Percentiles rank a stretch among this genome's conserved stretches.
Conservation (phyloP, 176 grass and related monocot species). For the Guadua angustifolia region DNA sequence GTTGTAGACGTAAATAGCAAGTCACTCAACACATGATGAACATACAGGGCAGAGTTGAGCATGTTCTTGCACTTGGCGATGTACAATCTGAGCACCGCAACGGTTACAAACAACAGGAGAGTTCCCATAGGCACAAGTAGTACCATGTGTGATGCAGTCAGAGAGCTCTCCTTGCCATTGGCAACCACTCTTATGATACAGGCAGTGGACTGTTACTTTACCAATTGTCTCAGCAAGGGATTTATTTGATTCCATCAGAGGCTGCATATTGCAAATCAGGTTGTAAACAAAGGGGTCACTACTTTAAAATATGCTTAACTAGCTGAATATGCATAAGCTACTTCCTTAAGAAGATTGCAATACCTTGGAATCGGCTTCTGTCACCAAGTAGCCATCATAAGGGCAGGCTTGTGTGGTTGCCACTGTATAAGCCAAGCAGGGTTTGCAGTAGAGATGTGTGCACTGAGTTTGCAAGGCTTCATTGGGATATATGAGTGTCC, state of each 20-base stretch:
- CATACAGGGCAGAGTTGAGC: constrained; percentile 92
- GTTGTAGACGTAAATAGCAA: constrained; percentile 13
- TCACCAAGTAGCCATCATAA: constrained; percentile 98
- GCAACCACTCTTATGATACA: constrained; percentile 91
- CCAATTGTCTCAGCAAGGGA: constrained; percentile 75
- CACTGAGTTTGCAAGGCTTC: constrained; percentile 90
- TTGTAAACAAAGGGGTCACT: constrained; percentile 22
- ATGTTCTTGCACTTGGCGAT: constrained; percentile 97
- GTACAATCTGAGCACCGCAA: constrained; percentile 86
- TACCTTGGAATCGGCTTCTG: constrained; percentile 96
- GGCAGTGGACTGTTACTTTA: constrained; percentile 78
- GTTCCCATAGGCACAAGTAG: constrained; percentile 77
- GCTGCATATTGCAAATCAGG: constrained; percentile 57
- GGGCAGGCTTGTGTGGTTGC: constrained; percentile 93
- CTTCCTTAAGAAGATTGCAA: constrained; percentile 15
- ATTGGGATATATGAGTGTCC: constrained; percentile 83
- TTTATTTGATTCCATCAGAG: constrained; percentile 81
- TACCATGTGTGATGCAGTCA: constrained; percentile 78
- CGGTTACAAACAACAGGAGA: constrained; percentile 93
- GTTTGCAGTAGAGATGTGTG: constrained; percentile 99
- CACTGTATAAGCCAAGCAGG: constrained; percentile 85
- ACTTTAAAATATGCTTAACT: constrained; percentile 32
- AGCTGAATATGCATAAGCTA: not conserved
- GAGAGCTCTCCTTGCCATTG: constrained; percentile 89
- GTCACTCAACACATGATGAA: constrained; percentile 9